These are phyloP conservation scores for Powellomyces hirtus DNA, from an alignment of 192 early-diverging fungal genomes.

Conservation along the genomic window DNA sequence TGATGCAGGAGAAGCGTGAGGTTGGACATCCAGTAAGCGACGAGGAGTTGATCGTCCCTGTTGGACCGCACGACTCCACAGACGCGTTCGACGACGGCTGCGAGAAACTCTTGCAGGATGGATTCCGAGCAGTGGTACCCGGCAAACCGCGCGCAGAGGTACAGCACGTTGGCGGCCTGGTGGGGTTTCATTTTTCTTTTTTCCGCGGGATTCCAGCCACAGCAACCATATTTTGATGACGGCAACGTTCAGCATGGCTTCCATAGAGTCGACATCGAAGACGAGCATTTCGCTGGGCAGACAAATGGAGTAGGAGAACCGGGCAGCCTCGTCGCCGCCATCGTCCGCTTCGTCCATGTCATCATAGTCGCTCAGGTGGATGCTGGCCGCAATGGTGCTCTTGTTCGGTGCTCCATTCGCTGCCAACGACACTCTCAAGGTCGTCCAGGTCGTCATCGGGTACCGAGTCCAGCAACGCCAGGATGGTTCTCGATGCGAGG, in stretches of 20 bases:
- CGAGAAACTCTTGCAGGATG: slow-evolving; percentile 68
- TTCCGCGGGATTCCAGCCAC: slow-evolving; percentile 32
- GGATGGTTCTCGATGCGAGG: background rate
- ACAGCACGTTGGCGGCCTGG: slow-evolving; percentile 82
- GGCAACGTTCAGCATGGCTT: slow-evolving; percentile 69
- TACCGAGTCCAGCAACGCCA: background rate
- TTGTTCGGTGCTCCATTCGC: slow-evolving; percentile 17
- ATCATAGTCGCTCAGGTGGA: background rate
- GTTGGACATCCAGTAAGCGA: slow-evolving; percentile 87
- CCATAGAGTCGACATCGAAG: slow-evolving; percentile 72
- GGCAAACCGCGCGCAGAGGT: slow-evolving; percentile 85
- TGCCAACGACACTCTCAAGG: background rate
- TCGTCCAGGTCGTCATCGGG: slow-evolving; percentile 9
- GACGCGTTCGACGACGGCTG: slow-evolving; percentile 56
- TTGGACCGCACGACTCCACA: slow-evolving; percentile 50
- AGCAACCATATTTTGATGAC: slow-evolving; percentile 62
- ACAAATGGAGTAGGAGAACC: slow-evolving; percentile 79
- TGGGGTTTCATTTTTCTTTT: slow-evolving; percentile 41
- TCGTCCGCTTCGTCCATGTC: background rate
- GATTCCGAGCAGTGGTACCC: slow-evolving; percentile 74
- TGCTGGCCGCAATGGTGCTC: background rate
- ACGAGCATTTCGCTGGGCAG: slow-evolving; percentile 94
- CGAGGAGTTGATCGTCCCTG: slow-evolving; percentile 54
- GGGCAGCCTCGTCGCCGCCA: background rate
- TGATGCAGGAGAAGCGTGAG: slow-evolving; percentile 79